Evolutionary conservation across 1,284 basidiomycete species (phyloP), one percentile per base, ranked within the genome.

Genomic region (Sporisorium reilianum): DNA sequence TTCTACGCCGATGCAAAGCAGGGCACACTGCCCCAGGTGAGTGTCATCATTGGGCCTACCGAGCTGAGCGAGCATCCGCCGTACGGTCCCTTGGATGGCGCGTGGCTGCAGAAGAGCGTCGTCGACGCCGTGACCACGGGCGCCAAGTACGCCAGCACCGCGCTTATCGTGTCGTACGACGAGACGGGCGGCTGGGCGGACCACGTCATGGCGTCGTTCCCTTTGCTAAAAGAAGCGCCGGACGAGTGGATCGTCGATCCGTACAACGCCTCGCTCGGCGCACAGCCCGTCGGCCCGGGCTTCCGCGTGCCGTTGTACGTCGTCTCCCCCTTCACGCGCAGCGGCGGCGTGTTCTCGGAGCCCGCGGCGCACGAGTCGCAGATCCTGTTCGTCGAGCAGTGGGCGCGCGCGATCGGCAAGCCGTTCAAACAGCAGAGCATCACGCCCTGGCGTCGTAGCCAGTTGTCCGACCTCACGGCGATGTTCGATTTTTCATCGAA

Each of bases 21-120:
- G 1, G 80, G 80, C 12, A 79, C 54, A 2, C 60, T 82, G 20
- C 80, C 80, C 3, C 55, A 77, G 38, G 78, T 82, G 6, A 80
- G 78, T 30, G 77, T 78, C 55, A 70, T 82, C 30, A 69, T 82
- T 41, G 80, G 78, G 2, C 78, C 80, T 0, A 64, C 66, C 23
- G 76, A 82, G 38, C 60, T 82, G 5, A 74, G 65, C 28, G 80
- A 82, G 48, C 80, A 82, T 45, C 80, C 80, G 3, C 80, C 80
- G 0, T 80, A 65, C 48, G 63, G 53, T 3, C 75, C 80, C 0
- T 40, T 55, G 1, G 80, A 82, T 49, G 80, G 80, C 3, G 80
- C 61, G 9, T 82, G 73, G 69, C 42, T 81, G n/a, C 80, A 82
- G 46, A 59, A 77, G 14, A 62, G 75, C 23, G 67, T 82, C 11